Base-by-base conservation (phyloP, 345 rosid genomes). In the Brassica rapa region DNA sequence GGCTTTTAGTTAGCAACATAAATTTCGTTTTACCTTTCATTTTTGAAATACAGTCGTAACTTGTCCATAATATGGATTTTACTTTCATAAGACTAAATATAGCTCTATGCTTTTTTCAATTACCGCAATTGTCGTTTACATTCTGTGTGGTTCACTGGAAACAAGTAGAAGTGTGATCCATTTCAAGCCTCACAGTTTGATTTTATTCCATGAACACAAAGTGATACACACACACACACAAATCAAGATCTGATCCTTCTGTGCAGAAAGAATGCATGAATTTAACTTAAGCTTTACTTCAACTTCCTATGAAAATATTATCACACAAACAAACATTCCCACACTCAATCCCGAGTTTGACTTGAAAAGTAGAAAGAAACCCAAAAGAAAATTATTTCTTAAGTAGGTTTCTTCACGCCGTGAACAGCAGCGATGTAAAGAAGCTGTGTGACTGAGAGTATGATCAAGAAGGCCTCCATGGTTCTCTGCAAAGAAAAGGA, bases 391-490 rank as follows among this genome's bases (percentile, higher is more conserved):
- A 68, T 51, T 21, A 35, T 33, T 66, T 33, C 64, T 72, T 73
- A 81, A 63, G 75, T 37, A 74, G 75, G 66, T 62, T 67, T 77
- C 71, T 19, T 71, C 68, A 83, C 83, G 5, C 85, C 89, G 21
- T 91, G 94, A 79, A 95, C 90, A 19, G 90, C 91, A 6, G 86
- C 93, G 2, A 95, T 88, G 85, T 91, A 95, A 1, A 93, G 65
- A 19, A 95, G 94, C 83, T 95, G 98, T 16, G 98, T 91, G 9
- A 75, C 93, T 12, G 99, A 86, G 35, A 95, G 94, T 75, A 95
- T 95, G 82, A 95, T 91, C 71, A 88, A 8, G 75, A 95, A 93
- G 14, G 99, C 99, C 85, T 95, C 99, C 99, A 95, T 90, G 41
- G 99, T 95, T 87, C 89, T 95, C 98, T 95, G 89, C 87, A 80